These are phyloP conservation scores for Alternaria brassicicola DNA, from an alignment of 2,329 filamentous ascomycete species.

Conservation along the genomic window DNA sequence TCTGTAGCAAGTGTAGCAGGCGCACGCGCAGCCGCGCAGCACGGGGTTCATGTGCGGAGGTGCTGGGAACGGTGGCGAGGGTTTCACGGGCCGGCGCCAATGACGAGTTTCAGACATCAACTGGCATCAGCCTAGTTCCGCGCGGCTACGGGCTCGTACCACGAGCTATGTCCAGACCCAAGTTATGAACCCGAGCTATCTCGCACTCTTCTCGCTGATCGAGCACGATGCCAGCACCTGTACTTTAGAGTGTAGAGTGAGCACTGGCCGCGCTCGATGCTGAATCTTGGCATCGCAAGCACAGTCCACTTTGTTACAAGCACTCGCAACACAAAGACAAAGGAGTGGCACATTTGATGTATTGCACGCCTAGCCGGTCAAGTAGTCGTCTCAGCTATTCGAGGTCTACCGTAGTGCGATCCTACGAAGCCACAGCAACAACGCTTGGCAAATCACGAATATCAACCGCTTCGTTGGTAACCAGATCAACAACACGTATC, in stretches of 20 bases:
- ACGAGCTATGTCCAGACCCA: not conserved
- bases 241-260: not conserved
- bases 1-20: constrained; percentile 22
- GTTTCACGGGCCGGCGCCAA: constrained; percentile 19
- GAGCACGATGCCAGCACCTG: not conserved
- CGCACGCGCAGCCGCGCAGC: not conserved
- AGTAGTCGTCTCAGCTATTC: not conserved
- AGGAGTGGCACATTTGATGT: not conserved
- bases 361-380: not conserved
- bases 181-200: not conserved
- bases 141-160: not conserved
- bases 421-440: constrained; percentile 48
- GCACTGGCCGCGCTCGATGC: not conserved
- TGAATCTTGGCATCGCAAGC: not conserved
- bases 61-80: constrained; percentile 23
- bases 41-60: constrained; percentile 19
- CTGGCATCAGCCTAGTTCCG: constrained; percentile 9
- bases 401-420: not conserved
- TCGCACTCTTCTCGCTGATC: not conserved
- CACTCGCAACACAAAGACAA: not conserved
- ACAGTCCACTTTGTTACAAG: not conserved
- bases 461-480: constrained; percentile 77
- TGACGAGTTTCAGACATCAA: constrained; percentile 25
- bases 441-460: constrained; percentile 75
- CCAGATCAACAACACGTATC: constrained; percentile 74